A percentile compares a stretch with the other conserved stretches of the same genome.
These are phyloP conservation scores for Phytophthora colocasiae DNA, from an alignment of 352 stramenopile genomes.

Conservation along the genomic window DNA sequence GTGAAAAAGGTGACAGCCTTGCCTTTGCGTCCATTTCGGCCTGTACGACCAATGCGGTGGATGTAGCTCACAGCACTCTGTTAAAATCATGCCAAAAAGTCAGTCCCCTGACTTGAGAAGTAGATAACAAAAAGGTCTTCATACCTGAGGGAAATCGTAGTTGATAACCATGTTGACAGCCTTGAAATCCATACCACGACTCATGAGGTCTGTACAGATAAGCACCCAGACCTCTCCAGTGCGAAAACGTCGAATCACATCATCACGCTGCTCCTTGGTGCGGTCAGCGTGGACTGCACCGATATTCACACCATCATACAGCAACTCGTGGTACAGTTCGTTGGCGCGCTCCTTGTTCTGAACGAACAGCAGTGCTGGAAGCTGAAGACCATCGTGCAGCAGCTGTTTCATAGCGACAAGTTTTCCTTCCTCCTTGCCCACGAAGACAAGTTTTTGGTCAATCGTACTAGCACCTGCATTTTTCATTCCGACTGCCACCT, in stretches of 20 bases:
- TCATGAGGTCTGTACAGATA: constrained; percentile 99
- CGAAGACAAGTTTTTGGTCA: constrained; percentile 97
- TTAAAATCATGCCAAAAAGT: constrained; percentile 14
- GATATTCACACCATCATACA: constrained; percentile 98
- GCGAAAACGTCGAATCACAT: constrained; percentile 96
- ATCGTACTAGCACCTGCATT: constrained; percentile 92
- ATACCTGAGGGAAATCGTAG: constrained; percentile 97
- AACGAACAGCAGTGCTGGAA: constrained; percentile 98
- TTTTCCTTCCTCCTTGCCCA: constrained; percentile 99
- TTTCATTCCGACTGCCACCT: constrained; percentile 94
- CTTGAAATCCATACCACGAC: constrained; percentile 99
- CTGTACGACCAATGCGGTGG: constrained; percentile 97
- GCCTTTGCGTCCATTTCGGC: constrained; percentile 92
- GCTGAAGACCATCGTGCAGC: constrained; percentile 91
- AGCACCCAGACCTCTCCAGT: constrained; percentile 98
- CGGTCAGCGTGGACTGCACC: constrained; percentile 97
- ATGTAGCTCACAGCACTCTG: constrained; percentile 95
- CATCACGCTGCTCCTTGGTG: constrained; percentile 94
- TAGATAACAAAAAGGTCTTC: neutral
- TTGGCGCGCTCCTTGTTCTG: constrained; percentile 99
- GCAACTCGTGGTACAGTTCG: constrained; percentile 97
- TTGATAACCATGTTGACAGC: constrained; percentile 99
- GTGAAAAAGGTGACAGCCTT: constrained; percentile 98
- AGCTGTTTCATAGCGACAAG: constrained; percentile 96
- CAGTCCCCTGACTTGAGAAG: neutral